phyloP scores from a whole-genome alignment of 2,329 filamentous ascomycete genomes.

The Fusarium sp. region DNA sequence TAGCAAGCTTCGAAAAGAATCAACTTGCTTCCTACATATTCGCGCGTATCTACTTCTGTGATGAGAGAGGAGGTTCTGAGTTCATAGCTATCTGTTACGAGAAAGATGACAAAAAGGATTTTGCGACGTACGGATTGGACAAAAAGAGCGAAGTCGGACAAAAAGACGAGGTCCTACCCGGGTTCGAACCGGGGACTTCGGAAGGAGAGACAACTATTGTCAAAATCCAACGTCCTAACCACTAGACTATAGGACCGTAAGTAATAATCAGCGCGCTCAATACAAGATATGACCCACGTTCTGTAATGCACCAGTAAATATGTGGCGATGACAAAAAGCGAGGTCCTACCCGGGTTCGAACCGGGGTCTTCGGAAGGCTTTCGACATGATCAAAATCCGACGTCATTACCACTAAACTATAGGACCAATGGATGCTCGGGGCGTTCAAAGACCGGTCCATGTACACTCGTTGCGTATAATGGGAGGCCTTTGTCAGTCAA shows the following conservation, averaged over 20 bases:
- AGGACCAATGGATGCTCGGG: conserved; percentile 9
- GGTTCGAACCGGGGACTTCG: conserved; percentile 34
- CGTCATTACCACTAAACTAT: conserved; percentile 39
- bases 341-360: conserved; percentile 37
- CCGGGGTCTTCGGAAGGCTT: conserved; percentile 36
- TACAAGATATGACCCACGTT: accelerated
- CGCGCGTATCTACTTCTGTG: too few relatives aligned
- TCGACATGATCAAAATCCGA: conserved; percentile 27
- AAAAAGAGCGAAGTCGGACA: neutral
- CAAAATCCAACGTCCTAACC: conserved; percentile 37
- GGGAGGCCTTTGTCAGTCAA: too few relatives aligned
- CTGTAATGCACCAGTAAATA: too few relatives aligned
- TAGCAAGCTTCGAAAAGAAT: too few relatives aligned
- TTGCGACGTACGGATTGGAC: too few relatives aligned
- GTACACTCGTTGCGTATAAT: neutral
- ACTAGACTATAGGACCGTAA: conserved; percentile 32
- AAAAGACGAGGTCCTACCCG: conserved; percentile 32
- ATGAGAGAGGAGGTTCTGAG: too few relatives aligned
- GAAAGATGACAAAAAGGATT: too few relatives aligned
- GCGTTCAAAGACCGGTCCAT: accelerated
- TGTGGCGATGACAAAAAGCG: neutral
- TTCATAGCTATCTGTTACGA: too few relatives aligned
- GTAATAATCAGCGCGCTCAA: accelerated
- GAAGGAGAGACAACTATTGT: conserved; percentile 9
- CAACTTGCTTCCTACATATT: too few relatives aligned